Evolutionary conservation across 106 monocot species (phyloP).

Genomic region (Acorus gramineus): DNA sequence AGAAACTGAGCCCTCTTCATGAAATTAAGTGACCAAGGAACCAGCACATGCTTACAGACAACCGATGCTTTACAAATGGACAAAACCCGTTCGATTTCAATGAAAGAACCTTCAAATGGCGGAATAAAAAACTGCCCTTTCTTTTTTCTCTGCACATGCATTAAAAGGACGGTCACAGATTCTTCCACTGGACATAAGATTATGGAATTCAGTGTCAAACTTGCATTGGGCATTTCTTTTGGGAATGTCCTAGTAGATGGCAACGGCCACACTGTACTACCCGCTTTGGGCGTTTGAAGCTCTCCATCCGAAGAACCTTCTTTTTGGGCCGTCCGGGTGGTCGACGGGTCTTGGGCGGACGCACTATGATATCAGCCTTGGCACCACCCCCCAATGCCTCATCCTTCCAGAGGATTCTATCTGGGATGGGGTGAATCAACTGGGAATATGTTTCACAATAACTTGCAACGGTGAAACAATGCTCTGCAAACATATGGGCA

Average conservation of each 20-base stretch:
- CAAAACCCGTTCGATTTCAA: too few species aligned
- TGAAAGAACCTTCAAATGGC: too few species aligned
- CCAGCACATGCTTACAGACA: too few species aligned
- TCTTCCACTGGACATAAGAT: neutral
- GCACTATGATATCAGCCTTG: constrained; percentile 56
- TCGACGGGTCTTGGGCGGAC: constrained; percentile 76
- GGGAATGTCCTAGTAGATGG: constrained; percentile 94
- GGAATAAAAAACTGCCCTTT: too few species aligned
- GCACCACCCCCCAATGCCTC: constrained; percentile 37
- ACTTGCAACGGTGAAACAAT: constrained; percentile 75
- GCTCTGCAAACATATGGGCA: constrained; percentile 61
- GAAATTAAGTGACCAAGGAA: too few species aligned
- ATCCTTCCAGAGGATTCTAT: constrained; percentile 63
- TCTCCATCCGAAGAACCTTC: constrained; percentile 87
- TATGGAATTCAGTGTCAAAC: constrained; percentile 16
- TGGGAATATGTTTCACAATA: constrained; percentile 79
- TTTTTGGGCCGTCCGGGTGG: constrained; percentile 96
- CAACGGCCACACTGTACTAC: constrained; percentile 97
- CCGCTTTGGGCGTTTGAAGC: constrained; percentile 81
- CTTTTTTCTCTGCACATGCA: too few species aligned
- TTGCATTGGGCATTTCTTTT: constrained; percentile 85
- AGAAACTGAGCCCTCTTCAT: too few species aligned
- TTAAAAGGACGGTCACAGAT: neutral
- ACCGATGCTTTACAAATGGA: too few species aligned
- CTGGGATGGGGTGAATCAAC: constrained; percentile 54